Percentiles rank a stretch among this genome's conserved stretches.
Conservation (phyloP, 805 yeast genomes). For the Tetrapisispora namnaoensis region DNA sequence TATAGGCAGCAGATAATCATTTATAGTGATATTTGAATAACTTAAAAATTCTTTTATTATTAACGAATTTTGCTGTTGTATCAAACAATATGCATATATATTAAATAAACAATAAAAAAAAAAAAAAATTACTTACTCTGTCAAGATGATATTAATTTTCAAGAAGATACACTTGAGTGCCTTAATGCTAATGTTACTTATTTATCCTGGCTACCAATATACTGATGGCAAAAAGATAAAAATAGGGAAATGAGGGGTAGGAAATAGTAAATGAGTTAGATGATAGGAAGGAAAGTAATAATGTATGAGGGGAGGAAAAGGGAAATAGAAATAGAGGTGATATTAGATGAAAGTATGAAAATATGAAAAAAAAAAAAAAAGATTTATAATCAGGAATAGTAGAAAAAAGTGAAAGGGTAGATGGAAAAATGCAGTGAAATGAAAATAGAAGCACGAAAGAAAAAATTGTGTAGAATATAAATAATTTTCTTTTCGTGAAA, state of each 20-base stretch:
- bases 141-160: background rate
- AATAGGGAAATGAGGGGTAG: background rate
- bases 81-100: background rate
- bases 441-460: background rate
- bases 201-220: too few relatives aligned
- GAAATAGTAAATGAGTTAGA: background rate
- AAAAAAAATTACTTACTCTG: background rate
- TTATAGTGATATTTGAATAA: too few relatives aligned
- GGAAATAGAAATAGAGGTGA: background rate
- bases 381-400: background rate
- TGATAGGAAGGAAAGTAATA: background rate
- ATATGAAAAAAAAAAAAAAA: conserved; percentile 1
- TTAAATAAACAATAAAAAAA: background rate
- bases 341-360: background rate
- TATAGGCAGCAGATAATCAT: too few relatives aligned
- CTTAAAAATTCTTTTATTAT: background rate
- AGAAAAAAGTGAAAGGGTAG: background rate
- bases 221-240: too few relatives aligned
- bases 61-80: background rate
- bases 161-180: background rate
- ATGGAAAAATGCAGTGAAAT: background rate
- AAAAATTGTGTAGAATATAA: background rate
- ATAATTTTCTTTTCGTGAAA: background rate
- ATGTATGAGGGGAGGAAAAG: background rate
- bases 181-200: too few relatives aligned